These are phyloP conservation scores for Trichophyton equinum DNA, from an alignment of 2,329 filamentous ascomycete species.

Conservation along the genomic window DNA sequence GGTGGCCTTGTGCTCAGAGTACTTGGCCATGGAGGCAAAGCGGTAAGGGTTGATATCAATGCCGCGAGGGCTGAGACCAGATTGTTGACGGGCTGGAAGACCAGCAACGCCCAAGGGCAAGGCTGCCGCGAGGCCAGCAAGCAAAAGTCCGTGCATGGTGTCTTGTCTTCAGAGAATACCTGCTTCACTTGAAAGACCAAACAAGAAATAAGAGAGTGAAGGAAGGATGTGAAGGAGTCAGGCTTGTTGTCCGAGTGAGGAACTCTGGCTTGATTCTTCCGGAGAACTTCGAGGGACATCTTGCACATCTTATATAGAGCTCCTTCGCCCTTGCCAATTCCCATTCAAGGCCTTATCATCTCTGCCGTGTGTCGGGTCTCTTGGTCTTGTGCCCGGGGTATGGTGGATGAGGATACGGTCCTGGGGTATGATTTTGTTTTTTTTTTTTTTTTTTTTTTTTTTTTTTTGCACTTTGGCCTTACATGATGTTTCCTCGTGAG, in stretches of 20 bases:
- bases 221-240: neutral
- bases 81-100: conserved; percentile 7
- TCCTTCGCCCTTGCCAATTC: neutral
- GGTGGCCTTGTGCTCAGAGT: conserved; percentile 3
- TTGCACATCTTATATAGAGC: neutral
- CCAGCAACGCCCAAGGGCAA: conserved; percentile 8
- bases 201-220: neutral
- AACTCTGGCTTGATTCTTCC: conserved; percentile 1
- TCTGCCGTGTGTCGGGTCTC: neutral
- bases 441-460: neutral
- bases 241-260: neutral
- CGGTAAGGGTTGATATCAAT: conserved; percentile 11
- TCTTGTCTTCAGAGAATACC: conserved; percentile 4
- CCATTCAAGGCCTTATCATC: neutral
- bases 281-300: neutral
- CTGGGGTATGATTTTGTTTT: neutral
- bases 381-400: neutral
- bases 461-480: neutral
- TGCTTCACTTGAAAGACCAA: neutral
- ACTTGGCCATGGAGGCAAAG: conserved; percentile 5
- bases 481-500: neutral
- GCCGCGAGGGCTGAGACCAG: conserved; percentile 5
- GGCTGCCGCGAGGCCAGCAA: conserved; percentile 8
- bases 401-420: neutral
- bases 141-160: conserved; percentile 13